Percentiles rank a stretch among this genome's conserved stretches.
These are phyloP conservation scores for Serpula lacrymans DNA, from an alignment of 768 basidiomycete genomes.

Conservation along the genomic window DNA sequence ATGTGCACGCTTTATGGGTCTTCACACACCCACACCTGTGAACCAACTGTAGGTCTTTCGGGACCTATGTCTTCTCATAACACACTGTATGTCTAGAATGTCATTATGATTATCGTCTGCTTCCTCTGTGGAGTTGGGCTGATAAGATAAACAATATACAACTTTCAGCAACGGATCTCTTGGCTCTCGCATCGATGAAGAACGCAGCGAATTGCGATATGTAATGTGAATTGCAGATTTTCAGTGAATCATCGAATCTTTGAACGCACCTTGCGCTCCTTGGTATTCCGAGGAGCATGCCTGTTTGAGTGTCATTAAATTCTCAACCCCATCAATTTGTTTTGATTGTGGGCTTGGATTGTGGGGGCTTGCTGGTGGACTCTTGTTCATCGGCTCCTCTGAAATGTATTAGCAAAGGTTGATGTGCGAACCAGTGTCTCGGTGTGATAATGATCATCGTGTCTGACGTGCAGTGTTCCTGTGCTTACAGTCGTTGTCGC, in stretches of 20 bases:
- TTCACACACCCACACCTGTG: slow-evolving; percentile 18
- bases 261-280: slow-evolving; percentile 77
- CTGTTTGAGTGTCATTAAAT: slow-evolving; percentile 73
- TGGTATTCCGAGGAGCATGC: slow-evolving; percentile 73
- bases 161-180: slow-evolving; percentile 67
- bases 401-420: slow-evolving; percentile 44
- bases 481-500: slow-evolving; percentile 1
- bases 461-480: not conserved
- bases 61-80: slow-evolving; percentile 27
- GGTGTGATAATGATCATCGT: slow-evolving; percentile 54
- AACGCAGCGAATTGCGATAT: slow-evolving; percentile 78
- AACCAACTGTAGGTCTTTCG: slow-evolving; percentile 6
- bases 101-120: slow-evolving; percentile 22
- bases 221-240: slow-evolving; percentile 81
- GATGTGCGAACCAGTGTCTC: slow-evolving; percentile 21
- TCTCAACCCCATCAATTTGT: slow-evolving; percentile 47
- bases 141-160: slow-evolving; percentile 29
- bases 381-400: slow-evolving; percentile 32
- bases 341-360: slow-evolving; percentile 36
- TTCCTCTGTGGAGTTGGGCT: too few species aligned
- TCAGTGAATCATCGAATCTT: slow-evolving; percentile 83
- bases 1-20: slow-evolving; percentile 28
- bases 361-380: slow-evolving; percentile 37
- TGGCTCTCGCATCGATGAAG: slow-evolving; percentile 80
- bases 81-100: slow-evolving; percentile 24